Evolutionary conservation across 352 stramenopile species (phyloP).

Genomic region (Pythium graminicola): DNA sequence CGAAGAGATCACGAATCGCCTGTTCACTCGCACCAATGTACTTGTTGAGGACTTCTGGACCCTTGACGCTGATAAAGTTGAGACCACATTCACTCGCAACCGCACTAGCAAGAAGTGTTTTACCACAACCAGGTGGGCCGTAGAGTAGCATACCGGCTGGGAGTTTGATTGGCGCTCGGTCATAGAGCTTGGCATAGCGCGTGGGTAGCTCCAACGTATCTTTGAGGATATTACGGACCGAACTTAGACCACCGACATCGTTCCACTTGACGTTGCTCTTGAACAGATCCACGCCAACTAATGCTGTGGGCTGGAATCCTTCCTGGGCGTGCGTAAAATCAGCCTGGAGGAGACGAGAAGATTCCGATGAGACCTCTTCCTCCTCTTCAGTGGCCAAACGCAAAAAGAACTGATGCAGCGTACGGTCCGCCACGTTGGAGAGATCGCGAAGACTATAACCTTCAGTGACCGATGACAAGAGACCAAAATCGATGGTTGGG

Average conservation of each 20-base stretch:
- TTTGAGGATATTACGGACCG: constrained; percentile 87
- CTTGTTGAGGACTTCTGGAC: constrained; percentile 99
- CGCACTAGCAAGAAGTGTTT: constrained; percentile 99
- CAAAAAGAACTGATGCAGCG: constrained; percentile 61
- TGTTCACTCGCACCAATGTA: constrained; percentile 99
- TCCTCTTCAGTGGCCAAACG: constrained; percentile 22
- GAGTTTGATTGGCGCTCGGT: constrained; percentile 94
- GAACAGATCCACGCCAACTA: constrained; percentile 77
- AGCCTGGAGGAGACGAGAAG: constrained; percentile 29
- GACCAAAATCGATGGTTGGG: constrained; percentile 50
- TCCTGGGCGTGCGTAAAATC: constrained; percentile 74
- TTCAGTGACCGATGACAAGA: constrained; percentile 61
- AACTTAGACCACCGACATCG: constrained; percentile 98
- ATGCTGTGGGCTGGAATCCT: constrained; percentile 73
- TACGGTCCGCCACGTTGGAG: constrained; percentile 52
- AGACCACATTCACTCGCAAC: constrained; percentile 99
- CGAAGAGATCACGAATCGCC: constrained; percentile 99
- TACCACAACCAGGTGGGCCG: constrained; percentile 98
- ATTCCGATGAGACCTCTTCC: neutral
- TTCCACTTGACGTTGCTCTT: constrained; percentile 95
- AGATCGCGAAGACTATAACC: constrained; percentile 80
- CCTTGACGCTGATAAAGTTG: constrained; percentile 99
- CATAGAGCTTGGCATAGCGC: constrained; percentile 72
- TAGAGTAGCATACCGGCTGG: constrained; percentile 99
- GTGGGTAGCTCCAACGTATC: constrained; percentile 86